Evolutionary conservation across 2,329 filamentous ascomycete genomes (phyloP).

Genomic region (Aspergillus chevalieri): DNA sequence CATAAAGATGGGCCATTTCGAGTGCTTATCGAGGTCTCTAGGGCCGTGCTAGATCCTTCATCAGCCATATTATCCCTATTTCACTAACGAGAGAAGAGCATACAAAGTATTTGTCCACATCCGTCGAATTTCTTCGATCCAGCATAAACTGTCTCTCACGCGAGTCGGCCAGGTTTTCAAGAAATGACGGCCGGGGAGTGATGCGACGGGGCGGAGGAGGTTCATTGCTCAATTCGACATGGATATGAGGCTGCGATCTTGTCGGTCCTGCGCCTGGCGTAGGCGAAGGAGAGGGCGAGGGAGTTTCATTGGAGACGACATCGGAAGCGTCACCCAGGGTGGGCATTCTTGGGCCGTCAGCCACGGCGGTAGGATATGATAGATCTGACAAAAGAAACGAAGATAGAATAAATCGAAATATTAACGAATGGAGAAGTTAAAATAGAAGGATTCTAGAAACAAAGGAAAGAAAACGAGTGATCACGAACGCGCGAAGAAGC

Average conservation of each 20-base stretch:
- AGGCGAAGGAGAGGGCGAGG: constrained; percentile 1
- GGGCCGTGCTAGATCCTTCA: constrained; percentile 38
- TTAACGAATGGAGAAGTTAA: background rate
- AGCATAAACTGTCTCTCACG: constrained; percentile 27
- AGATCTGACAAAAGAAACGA: background rate
- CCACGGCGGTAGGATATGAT: background rate
- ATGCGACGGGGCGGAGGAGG: constrained; percentile 8
- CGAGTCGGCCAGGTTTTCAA: constrained; percentile 26
- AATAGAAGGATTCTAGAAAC: background rate
- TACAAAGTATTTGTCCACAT: constrained; percentile 59
- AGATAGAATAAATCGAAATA: background rate
- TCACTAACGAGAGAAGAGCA: constrained; percentile 10
- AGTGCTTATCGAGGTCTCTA: constrained; percentile 64
- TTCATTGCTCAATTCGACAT: background rate
- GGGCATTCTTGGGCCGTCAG: background rate
- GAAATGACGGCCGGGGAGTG: constrained; percentile 29
- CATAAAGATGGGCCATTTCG: constrained; percentile 69
- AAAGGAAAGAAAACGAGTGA: background rate
- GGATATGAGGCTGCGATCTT: constrained; percentile 3
- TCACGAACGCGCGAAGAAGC: background rate
- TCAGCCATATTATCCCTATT: background rate
- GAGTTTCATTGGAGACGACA: constrained; percentile 2
- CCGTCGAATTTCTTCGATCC: constrained; percentile 30
- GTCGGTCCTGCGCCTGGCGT: constrained; percentile 4
- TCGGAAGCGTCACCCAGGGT: constrained; percentile 8